Base-by-base conservation (phyloP, 2,329 filamentous ascomycete species). In the Leptographium radiaticola region DNA sequence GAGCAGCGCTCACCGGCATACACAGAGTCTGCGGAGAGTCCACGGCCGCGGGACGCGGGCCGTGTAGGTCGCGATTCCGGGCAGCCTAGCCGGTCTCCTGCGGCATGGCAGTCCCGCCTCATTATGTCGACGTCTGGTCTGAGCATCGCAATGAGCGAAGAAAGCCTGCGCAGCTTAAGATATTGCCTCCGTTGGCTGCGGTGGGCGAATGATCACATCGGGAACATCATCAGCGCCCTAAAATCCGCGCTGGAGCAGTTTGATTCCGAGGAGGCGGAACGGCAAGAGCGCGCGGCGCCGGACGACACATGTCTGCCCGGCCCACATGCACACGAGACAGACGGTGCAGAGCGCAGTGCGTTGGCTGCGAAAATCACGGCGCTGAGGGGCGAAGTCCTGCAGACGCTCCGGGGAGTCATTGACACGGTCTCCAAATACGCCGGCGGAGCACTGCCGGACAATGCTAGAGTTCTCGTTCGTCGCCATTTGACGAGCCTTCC, bases 121-220 rank as follows among this genome's bases (percentile, higher is more conserved):
- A 86, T 95, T 60, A 87, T 95, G 66, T 90, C 88, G 6, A 96
- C 91, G 0, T 95, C 89, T 0, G 91, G 89, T 0, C 76, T 97
- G 1, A 89, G 89, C 58, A 84, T 95, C 16, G 89, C 93, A 1
- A 89, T 98, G 77, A 94, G 86, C 62, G 86, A 94, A 18, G 86
- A 93, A 63, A 95, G 88, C 25, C 71, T 96, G 10, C 80, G 83
- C 51, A 93, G 86, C 57, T 72, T 98, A 44, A 89, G 87, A 61
- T 91, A 89, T 62, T 96, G 90, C 59, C 72, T 97, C 2, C 77
- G 78, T 30, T 87, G 89, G 76, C 73, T 97, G 48, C 79, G 83
- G 31, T 86, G 84, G 76, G 88, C 88, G 2, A 95, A 95, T 57
- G 82, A 81, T 8, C 87, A 89, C 64, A 82, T 97, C 54, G 82